Conservation (phyloP, 106 monocot genomes). For the Narthecium ossifragum region DNA sequence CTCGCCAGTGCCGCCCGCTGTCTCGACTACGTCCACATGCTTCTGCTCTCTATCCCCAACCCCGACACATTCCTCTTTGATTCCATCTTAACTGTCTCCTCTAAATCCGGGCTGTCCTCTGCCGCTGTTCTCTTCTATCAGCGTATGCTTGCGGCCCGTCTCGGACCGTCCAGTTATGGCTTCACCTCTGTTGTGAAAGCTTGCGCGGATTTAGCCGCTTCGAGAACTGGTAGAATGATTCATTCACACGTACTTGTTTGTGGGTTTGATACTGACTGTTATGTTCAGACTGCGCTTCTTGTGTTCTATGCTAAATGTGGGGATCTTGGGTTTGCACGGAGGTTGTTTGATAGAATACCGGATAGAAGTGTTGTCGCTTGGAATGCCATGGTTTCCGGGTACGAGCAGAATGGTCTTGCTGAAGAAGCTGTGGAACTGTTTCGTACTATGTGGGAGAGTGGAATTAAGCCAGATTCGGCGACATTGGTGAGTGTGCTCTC, state of each 20-base stretch:
- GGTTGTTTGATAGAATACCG: constrained; percentile 47
- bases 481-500: constrained; percentile 40
- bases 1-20: constrained; percentile 15
- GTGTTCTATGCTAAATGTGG: constrained; percentile 42
- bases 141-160: constrained; percentile 14
- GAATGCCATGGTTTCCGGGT: constrained; percentile 55
- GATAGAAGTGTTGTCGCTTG: constrained; percentile 36
- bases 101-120: constrained; percentile 17
- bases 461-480: constrained; percentile 30
- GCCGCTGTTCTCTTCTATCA: constrained; percentile 37
- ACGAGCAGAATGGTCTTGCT: constrained; percentile 57
- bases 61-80: constrained; percentile 60
- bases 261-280: constrained; percentile 33
- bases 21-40: constrained; percentile 24
- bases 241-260: constrained; percentile 27
- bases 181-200: constrained; percentile 53
- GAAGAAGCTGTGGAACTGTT: constrained; percentile 32
- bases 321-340: constrained; percentile 18
- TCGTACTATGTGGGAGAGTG: constrained; percentile 13
- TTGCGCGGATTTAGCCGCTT: constrained; percentile 32
- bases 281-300: constrained; percentile 35
- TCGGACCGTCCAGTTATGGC: constrained; percentile 37
- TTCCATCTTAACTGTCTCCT: constrained; percentile 33
- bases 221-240: constrained; percentile 14
- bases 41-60: constrained; percentile 22